These are phyloP conservation scores for Stereum hirsutum DNA, from an alignment of 1,284 basidiomycete genomes.

Conservation along the genomic window DNA sequence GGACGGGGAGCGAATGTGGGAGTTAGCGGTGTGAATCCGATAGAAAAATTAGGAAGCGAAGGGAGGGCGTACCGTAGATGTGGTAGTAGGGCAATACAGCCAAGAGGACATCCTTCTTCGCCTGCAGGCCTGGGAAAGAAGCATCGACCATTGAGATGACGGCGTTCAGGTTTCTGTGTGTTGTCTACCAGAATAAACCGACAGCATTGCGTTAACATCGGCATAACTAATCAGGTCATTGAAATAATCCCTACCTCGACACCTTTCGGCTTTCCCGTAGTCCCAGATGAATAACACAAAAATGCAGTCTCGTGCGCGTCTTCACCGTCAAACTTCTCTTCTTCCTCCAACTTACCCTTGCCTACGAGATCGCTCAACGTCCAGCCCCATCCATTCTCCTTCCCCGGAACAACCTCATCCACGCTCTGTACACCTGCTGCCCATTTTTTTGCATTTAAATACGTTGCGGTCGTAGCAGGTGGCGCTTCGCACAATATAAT, in stretches of 20 bases:
- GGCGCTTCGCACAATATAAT: conserved; percentile 20
- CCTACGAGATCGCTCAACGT: conserved; percentile 19
- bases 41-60: not conserved
- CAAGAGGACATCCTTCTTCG: conserved; percentile 25
- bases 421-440: not conserved
- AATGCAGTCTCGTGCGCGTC: conserved; percentile 25
- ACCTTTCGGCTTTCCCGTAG: conserved; percentile 32
- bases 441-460: not conserved
- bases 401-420: not conserved
- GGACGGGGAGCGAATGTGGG: too few species aligned
- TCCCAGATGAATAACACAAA: conserved; percentile 43
- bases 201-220: not conserved
- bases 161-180: conserved; percentile 33
- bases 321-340: conserved; percentile 22
- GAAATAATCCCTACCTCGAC: conserved; percentile 21
- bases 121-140: conserved; percentile 15
- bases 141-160: conserved; percentile 18
- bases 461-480: too few species aligned
- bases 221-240: not conserved
- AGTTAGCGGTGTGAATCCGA: not conserved
- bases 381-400: conserved; percentile 4
- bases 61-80: conserved; percentile 35
- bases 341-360: conserved; percentile 14
- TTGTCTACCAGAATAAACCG: conserved; percentile 26
- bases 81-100: conserved; percentile 42